phyloP scores from a whole-genome alignment of 164 flowering plant species.

The Liquidambar formosana region DNA sequence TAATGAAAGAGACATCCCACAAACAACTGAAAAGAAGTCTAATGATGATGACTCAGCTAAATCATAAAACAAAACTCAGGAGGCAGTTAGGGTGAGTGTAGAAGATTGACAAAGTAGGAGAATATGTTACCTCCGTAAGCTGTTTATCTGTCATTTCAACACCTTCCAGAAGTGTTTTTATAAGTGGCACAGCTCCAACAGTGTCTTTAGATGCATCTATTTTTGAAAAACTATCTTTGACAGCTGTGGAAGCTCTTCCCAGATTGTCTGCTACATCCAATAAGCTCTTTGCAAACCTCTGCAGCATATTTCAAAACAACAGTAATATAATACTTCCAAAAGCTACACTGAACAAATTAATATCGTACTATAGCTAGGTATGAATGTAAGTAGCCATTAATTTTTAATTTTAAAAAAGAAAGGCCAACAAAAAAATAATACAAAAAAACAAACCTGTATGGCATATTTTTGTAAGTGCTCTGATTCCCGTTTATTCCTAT shows the following conservation, averaged over 20 bases:
- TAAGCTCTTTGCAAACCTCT: slow-evolving; percentile 85
- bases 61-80: no score
- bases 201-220: slow-evolving; percentile 61
- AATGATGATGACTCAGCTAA: no score
- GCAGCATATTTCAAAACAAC: slow-evolving; percentile 20
- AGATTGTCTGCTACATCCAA: slow-evolving; percentile 94
- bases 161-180: slow-evolving; percentile 86
- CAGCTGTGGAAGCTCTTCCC: slow-evolving; percentile 86
- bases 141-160: slow-evolving; percentile 98
- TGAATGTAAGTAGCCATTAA: no score
- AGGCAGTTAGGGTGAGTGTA: no score
- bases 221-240: slow-evolving; percentile 75
- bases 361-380: no score
- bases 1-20: no score
- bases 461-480: slow-evolving; percentile 88
- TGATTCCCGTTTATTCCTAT: slow-evolving; percentile 81
- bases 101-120: background rate
- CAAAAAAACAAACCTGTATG: slow-evolving; percentile 57
- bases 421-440: background rate
- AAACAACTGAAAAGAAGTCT: no score
- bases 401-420: no score
- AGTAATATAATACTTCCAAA: background rate
- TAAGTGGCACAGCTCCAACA: slow-evolving; percentile 65
- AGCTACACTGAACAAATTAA: no score
- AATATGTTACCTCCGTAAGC: slow-evolving; percentile 60